Percentiles rank a stretch among this genome's conserved stretches.
phyloP scores from a whole-genome alignment of 2,329 filamentous ascomycete species.

The Colletotrichum zoysiae region DNA sequence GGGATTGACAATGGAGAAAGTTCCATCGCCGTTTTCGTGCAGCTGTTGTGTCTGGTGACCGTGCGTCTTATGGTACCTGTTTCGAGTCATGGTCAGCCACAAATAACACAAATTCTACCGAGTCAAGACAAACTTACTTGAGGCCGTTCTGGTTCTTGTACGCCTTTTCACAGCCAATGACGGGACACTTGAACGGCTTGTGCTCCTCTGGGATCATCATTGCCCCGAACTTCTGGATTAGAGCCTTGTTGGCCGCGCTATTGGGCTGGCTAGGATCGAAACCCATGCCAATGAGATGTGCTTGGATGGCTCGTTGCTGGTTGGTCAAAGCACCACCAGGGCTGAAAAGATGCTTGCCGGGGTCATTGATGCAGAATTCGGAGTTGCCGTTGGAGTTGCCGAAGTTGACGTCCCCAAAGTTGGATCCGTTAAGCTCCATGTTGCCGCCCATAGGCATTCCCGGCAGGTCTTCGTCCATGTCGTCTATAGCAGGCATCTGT shows the following conservation, averaged over 20 bases:
- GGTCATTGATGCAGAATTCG: slow-evolving; percentile 85
- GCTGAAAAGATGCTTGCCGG: slow-evolving; percentile 92
- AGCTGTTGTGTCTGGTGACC: slow-evolving; percentile 97
- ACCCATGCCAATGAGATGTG: slow-evolving; percentile 78
- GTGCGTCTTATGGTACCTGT: slow-evolving; percentile 80
- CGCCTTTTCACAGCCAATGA: slow-evolving; percentile 98
- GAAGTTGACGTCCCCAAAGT: slow-evolving; percentile 66
- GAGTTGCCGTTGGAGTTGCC: slow-evolving; percentile 60
- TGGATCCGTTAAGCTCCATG: slow-evolving; percentile 66
- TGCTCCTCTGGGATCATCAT: slow-evolving; percentile 86
- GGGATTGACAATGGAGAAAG: slow-evolving; percentile 97
- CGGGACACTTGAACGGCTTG: slow-evolving; percentile 97
- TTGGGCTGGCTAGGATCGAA: slow-evolving; percentile 82
- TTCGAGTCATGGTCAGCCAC: slow-evolving; percentile 36
- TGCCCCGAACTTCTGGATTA: slow-evolving; percentile 70
- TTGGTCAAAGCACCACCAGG: slow-evolving; percentile 79
- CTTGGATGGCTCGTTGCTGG: slow-evolving; percentile 72
- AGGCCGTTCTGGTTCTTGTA: slow-evolving; percentile 99
- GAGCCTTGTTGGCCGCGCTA: slow-evolving; percentile 75
- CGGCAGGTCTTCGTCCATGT: slow-evolving; percentile 81
- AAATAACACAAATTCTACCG: slow-evolving; percentile 1
- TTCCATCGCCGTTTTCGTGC: slow-evolving; percentile 96
- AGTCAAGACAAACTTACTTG: slow-evolving; percentile 74
- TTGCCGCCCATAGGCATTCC: slow-evolving; percentile 73
- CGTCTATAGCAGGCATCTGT: slow-evolving; percentile 75